phyloP scores from a whole-genome alignment of 345 rosid species.

The Luvunga scandens region DNA sequence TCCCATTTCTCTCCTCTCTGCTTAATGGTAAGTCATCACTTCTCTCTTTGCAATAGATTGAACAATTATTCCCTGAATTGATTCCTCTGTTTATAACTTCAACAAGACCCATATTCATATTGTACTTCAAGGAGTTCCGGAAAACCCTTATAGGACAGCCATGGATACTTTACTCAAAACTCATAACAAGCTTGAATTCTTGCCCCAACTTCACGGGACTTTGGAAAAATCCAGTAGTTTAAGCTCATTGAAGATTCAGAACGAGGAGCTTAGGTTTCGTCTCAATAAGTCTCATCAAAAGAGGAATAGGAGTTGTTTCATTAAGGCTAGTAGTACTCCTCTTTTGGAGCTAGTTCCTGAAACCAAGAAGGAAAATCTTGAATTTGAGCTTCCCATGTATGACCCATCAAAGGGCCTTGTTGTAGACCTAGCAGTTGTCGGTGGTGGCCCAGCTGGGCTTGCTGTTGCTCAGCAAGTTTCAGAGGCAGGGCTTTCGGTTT shows the following conservation, averaged over 20 bases:
- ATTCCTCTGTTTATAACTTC: neutral
- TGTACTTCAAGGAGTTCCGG: neutral
- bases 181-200: conserved; percentile 64
- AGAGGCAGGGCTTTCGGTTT: conserved; percentile 87
- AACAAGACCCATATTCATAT: neutral
- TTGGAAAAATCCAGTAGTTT: conserved; percentile 40
- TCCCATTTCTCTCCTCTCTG: neutral
- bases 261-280: conserved; percentile 43
- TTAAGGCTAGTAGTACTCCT: conserved; percentile 50
- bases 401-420: conserved; percentile 55
- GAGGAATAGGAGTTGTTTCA: conserved; percentile 29
- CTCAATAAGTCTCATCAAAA: conserved; percentile 34
- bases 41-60: neutral
- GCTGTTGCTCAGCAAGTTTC: conserved; percentile 97
- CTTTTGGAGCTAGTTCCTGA: conserved; percentile 92
- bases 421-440: conserved; percentile 90
- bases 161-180: conserved; percentile 85
- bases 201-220: conserved; percentile 57
- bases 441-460: conserved; percentile 98
- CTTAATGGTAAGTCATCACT: neutral
- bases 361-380: conserved; percentile 82
- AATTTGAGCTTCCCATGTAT: conserved; percentile 78
- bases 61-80: neutral
- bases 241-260: conserved; percentile 39
- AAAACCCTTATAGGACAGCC: conserved; percentile 8